Percentiles rank a stretch among this genome's conserved stretches.
Evolutionary conservation across 2,329 filamentous ascomycete species (phyloP).

Genomic region (Sordariomycetes sp.): DNA sequence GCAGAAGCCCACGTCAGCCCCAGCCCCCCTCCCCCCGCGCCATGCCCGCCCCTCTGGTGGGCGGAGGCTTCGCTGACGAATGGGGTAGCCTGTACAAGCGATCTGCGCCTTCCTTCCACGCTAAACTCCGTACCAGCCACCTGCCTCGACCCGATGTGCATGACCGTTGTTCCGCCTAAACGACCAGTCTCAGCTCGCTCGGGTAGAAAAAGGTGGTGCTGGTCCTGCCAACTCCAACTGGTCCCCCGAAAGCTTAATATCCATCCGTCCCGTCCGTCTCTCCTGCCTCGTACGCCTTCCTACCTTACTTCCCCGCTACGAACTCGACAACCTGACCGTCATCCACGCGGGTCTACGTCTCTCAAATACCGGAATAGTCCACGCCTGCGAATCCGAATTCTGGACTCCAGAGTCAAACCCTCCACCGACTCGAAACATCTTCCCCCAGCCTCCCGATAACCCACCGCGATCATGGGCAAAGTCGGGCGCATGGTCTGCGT

Average conservation of each 20-base stretch:
- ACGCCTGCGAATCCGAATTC: not conserved
- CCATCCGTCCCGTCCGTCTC: not conserved
- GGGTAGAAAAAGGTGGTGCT: not conserved
- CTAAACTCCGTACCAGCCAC: not conserved
- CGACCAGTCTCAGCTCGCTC: not conserved
- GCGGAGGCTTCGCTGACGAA: not conserved
- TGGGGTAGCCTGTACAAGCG: not conserved
- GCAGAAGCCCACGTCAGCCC: not conserved
- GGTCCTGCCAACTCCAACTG: not conserved
- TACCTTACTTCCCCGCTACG: not conserved
- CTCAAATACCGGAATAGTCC: not conserved
- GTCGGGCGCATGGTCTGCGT: conserved; percentile 76
- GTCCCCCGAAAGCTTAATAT: not conserved
- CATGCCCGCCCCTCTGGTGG: not conserved
- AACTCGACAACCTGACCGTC: not conserved
- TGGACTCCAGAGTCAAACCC: not conserved
- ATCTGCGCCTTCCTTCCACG: not conserved
- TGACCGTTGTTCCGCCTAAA: not conserved
- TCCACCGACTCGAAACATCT: not conserved
- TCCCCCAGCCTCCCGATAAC: not conserved
- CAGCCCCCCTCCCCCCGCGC: not conserved
- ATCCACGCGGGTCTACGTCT: not conserved
- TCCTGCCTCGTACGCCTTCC: not conserved
- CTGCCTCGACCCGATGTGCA: not conserved
- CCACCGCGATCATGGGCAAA: conserved; percentile 8